These are phyloP conservation scores for Cordyceps sp. DNA, from an alignment of 2,329 filamentous ascomycete species.

Conservation along the genomic window DNA sequence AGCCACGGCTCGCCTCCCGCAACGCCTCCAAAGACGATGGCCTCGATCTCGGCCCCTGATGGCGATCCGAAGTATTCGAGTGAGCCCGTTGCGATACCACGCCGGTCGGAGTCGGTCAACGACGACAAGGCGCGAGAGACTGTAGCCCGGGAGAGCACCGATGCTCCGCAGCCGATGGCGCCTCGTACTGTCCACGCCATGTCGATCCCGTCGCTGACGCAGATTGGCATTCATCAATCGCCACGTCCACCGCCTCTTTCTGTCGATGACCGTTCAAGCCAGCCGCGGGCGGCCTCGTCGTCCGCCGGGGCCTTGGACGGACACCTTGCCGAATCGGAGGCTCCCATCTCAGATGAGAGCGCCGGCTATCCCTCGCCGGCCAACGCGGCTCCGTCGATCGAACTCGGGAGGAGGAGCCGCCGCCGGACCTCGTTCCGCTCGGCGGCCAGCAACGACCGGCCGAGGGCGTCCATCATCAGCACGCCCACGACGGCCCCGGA, in stretches of 20 bases:
- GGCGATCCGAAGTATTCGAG: too few species aligned
- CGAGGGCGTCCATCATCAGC: constrained; percentile 6
- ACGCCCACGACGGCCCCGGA: constrained; percentile 5
- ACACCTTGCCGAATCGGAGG: constrained; percentile 7
- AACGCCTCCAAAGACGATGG: background rate
- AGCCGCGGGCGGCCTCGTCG: constrained; percentile 1
- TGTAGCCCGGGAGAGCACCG: background rate
- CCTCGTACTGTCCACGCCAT: constrained; percentile 5
- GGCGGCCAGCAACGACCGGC: constrained; percentile 4
- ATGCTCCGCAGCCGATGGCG: background rate
- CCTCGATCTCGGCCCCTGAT: background rate
- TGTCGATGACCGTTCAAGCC: constrained; percentile 1
- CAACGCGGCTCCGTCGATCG: constrained; percentile 2
- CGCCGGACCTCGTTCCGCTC: constrained; percentile 7
- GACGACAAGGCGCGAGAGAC: background rate
- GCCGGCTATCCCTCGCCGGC: constrained; percentile 12
- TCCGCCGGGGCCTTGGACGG: constrained; percentile 2
- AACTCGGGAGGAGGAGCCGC: constrained; percentile 1
- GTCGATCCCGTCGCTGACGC: constrained; percentile 8
- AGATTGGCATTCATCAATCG: constrained; percentile 5
- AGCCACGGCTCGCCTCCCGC: background rate
- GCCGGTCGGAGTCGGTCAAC: background rate
- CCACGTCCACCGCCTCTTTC: constrained; percentile 1
- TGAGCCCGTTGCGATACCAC: too few species aligned
- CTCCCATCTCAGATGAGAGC: constrained; percentile 12